Percentiles rank a stretch among this genome's conserved stretches.
phyloP scores from a whole-genome alignment of 805 yeast genomes.

The Nakazawaea sp. region DNA sequence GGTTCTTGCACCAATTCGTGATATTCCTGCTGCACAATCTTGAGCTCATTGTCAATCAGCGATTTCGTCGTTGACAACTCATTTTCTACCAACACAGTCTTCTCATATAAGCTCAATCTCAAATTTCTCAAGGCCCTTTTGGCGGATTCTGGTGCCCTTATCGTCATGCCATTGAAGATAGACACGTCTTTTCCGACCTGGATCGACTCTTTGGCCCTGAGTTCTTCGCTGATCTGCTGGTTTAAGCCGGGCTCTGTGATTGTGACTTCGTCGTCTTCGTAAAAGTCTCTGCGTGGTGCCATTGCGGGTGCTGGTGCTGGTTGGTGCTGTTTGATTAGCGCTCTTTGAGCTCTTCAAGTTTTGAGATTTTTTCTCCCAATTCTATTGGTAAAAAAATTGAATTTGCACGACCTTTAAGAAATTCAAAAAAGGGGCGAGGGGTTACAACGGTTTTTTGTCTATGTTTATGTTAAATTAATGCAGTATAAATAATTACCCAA shows the following conservation, averaged over 20 bases:
- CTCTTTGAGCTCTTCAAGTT: too few species aligned
- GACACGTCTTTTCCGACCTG: constrained; percentile 27
- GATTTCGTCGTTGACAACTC: constrained; percentile 40
- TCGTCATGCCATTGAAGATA: constrained; percentile 45
- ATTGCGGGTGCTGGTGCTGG: too few species aligned
- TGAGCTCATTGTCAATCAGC: constrained; percentile 37
- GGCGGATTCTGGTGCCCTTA: constrained; percentile 39
- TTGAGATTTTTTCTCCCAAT: too few species aligned
- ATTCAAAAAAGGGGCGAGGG: too few species aligned
- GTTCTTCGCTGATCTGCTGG: constrained; percentile 26
- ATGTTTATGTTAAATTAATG: too few species aligned
- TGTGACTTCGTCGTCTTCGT: constrained; percentile 43
- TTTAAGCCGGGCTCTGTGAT: constrained; percentile 43
- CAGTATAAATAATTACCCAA: constrained; percentile 15
- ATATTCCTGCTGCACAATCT: constrained; percentile 23
- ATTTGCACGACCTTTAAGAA: too few species aligned
- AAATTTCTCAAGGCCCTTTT: constrained; percentile 34
- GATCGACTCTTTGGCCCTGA: constrained; percentile 30
- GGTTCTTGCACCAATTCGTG: constrained; percentile 39
- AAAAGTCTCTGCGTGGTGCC: constrained; percentile 31
- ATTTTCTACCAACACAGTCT: constrained; percentile 30
- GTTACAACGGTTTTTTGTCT: too few species aligned
- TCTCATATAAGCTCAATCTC: constrained; percentile 31
- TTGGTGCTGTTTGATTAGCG: too few species aligned
- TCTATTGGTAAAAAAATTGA: too few species aligned